Base-by-base conservation (phyloP, 208 protist genomes). In the Acanthamoeba healyi region DNA sequence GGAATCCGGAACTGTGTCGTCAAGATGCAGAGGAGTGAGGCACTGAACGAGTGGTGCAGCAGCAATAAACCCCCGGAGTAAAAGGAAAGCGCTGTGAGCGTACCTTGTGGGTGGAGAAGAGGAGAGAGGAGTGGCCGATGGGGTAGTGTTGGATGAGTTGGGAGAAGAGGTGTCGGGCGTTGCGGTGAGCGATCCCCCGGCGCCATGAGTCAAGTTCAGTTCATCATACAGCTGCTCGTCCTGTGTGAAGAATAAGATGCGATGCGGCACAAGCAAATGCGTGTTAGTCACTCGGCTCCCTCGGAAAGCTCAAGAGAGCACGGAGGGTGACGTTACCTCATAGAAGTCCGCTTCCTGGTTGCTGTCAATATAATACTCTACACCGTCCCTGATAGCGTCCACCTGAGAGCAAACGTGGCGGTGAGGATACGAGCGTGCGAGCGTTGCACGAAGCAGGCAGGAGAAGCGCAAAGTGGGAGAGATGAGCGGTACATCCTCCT, bases 341-440 rank as follows among this genome's bases (percentile, higher is more conserved):
- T 90, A 90, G 56, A 90, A 90, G 82, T 90, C 82, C 15, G 82
- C 51, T 44, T 90, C 82, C 34, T 93, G 88, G 40, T 93, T 93
- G 88, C 67, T 93, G 26, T 93, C 88, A 32, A 82, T 93, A 93
- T 93, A 93, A 32, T 93, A 93, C 42, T 93, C 88, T 74, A 93
- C 88, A 29, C 88, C 67, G 44, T 93, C 88, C 32, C 44, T 92
- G 36, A 93, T 46, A 5, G 58, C 88, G 14, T 82, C 88, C 10
- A 93, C 44, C 88, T 93, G 26, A 56, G 63, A 36, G 42, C n/a
- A n/a, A n/a, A n/a, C n/a, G n/a, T n/a, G n/a, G n/a, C n/a, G n/a
- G n/a, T n/a, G n/a, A n/a, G n/a, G n/a, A n/a, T n/a, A n/a, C n/a
- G n/a, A n/a, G n/a, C n/a, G n/a, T n/a, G n/a, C n/a, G 90, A 82